A percentile compares a stretch with the other conserved stretches of the same genome.
Evolutionary conservation across 192 early-diverging fungal genomes (phyloP).

Genomic region (Backusella morwellensis): DNA sequence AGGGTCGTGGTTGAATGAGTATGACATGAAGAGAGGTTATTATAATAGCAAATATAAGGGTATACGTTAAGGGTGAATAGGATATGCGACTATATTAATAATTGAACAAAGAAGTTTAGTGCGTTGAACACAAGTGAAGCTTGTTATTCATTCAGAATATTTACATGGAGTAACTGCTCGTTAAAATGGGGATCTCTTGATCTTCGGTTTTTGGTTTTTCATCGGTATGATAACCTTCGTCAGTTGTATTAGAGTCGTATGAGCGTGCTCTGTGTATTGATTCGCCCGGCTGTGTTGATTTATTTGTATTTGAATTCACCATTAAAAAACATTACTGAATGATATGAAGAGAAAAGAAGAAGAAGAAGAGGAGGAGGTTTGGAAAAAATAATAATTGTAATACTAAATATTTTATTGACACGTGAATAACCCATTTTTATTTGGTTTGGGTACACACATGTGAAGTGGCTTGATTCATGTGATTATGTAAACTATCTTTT

Average conservation of each 20-base stretch:
- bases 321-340: neutral
- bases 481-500: neutral
- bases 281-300: neutral
- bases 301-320: neutral
- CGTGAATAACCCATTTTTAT: constrained; percentile 3
- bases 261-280: neutral
- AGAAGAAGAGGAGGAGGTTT: neutral
- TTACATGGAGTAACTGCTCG: neutral
- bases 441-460: neutral
- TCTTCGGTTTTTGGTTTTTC: constrained; percentile 1
- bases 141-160: neutral
- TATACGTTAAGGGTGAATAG: constrained; percentile 35
- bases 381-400: neutral
- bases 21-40: constrained; percentile 11
- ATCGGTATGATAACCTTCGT: neutral
- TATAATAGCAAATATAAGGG: constrained; percentile 24
- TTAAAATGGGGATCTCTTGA: constrained; percentile 4
- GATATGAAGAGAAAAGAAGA: neutral
- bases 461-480: constrained; percentile 2
- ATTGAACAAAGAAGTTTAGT: neutral
- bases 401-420: neutral
- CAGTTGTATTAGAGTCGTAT: neutral
- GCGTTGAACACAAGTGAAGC: neutral
- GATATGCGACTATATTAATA: constrained; percentile 25
- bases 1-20: constrained; percentile 15